Evolutionary conservation across 495 filamentous ascomycete species (phyloP).

Genomic region (Cudoniella acicularis): DNA sequence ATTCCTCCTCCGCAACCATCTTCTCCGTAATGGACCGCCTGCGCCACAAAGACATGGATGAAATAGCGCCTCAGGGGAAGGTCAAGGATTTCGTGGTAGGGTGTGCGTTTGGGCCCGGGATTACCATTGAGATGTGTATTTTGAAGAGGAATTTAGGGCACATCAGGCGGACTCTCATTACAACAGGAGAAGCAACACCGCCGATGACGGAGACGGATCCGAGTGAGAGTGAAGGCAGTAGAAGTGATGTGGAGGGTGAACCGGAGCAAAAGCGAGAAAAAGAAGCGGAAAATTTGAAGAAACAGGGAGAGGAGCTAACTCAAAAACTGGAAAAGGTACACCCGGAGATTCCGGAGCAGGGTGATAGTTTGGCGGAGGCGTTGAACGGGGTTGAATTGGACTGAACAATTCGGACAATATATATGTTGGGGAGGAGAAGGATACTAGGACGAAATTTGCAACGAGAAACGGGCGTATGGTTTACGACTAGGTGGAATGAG

Average conservation of each 20-base stretch:
- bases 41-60: conserved; percentile 54
- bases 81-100: conserved; percentile 55
- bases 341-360: conserved; percentile 20
- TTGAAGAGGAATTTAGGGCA: conserved; percentile 39
- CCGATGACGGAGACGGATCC: conserved; percentile 20
- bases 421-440: neutral
- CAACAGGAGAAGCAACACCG: conserved; percentile 17
- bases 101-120: conserved; percentile 63
- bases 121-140: conserved; percentile 60
- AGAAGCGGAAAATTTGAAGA: conserved; percentile 1
- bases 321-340: conserved; percentile 15
- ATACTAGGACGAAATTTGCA: neutral
- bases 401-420: conserved; percentile 17
- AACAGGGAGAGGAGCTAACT: conserved; percentile 9
- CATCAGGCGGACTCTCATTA: conserved; percentile 14
- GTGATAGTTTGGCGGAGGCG: conserved; percentile 37
- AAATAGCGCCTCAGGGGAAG: conserved; percentile 38
- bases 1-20: conserved; percentile 58
- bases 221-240: conserved; percentile 16
- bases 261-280: conserved; percentile 17
- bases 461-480: too few relatives aligned
- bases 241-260: conserved; percentile 27
- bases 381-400: conserved; percentile 42
- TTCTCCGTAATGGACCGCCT: conserved; percentile 57
- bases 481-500: neutral